Base-by-base conservation (phyloP, 306 rosid genomes). In the Vicia faba region DNA sequence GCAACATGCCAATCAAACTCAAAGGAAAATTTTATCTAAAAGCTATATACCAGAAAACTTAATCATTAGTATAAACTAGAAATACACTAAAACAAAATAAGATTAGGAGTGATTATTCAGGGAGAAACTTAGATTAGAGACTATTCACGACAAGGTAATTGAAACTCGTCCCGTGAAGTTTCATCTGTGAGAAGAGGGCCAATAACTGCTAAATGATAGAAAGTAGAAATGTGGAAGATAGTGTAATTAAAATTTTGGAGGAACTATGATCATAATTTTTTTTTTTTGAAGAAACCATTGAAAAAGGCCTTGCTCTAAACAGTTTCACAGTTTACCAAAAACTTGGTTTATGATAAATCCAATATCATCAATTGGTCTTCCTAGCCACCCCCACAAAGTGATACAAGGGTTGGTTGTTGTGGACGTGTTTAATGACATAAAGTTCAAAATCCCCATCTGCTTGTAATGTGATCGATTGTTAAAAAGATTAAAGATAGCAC, bases 1-100 rank as follows among this genome's bases (percentile, higher is more conserved):
- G 61, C 50, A 70, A 70, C 38, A 44, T 44, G 57, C 57, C 58
- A n/a, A 48, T 58, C 66, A 39, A 58, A n/a, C 31, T 19, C 33
- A 45, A 9, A 56, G 61, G 33, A 56, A 20, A 44, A 6, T 15
- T 33, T 45, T 23, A 25, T 41, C 28, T 4, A 31, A 60, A 68
- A 51, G 29, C 43, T 48, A 40, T 29, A 11, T 29, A 65, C 60
- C 40, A 59, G 35, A 18, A 29, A 65, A 11, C 33, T 20, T 20
- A 2, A 11, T 20, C 31, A 20, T 59, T 14, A 46, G 49, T 33
- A 28, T 28, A 45, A 76, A 45, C 35, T 36, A 26, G 29, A 63
- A 14, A 76, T 63, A 55, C 39, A 63, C 4, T 13, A 10, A 69
- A 26, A 49, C 36, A 54, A 49, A 40, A 53, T 10, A 51, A 43